phyloP scores from a whole-genome alignment of 2,329 filamentous ascomycete genomes.

The Trichoderma aggressivum region DNA sequence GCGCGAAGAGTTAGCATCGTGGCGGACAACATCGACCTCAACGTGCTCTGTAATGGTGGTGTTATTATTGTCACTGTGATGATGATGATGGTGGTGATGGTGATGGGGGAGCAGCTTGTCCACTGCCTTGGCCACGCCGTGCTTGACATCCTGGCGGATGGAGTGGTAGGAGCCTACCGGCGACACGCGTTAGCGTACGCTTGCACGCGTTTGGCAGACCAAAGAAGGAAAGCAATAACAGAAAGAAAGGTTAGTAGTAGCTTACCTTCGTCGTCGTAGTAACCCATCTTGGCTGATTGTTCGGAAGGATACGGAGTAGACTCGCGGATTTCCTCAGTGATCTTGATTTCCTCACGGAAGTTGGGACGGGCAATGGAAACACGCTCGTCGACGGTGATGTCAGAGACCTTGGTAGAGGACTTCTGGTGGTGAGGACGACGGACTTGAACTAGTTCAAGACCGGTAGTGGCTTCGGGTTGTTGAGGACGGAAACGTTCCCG shows the following conservation, averaged over 20 bases:
- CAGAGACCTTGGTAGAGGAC: constrained; percentile 27
- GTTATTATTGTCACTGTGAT: constrained; percentile 44
- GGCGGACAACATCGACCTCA: constrained; percentile 44
- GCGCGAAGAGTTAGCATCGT: constrained; percentile 21
- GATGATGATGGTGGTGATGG: constrained; percentile 45
- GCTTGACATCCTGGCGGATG: constrained; percentile 42
- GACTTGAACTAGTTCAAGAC: constrained; percentile 2
- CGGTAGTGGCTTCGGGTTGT: constrained; percentile 18
- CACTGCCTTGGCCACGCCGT: constrained; percentile 53
- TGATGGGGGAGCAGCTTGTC: constrained; percentile 51
- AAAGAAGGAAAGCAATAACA: not conserved
- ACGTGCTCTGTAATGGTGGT: constrained; percentile 38
- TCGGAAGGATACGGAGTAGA: constrained; percentile 42
- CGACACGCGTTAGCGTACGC: constrained; percentile 22
- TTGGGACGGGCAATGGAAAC: constrained; percentile 40
- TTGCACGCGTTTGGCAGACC: constrained; percentile 3
- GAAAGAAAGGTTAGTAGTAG: constrained; percentile 13
- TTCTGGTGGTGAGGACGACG: constrained; percentile 21
- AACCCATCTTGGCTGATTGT: constrained; percentile 58
- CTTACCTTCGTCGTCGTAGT: constrained; percentile 63
- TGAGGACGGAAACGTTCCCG: constrained; percentile 48
- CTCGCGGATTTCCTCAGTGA: constrained; percentile 66
- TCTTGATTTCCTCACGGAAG: constrained; percentile 54
- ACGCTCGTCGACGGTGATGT: constrained; percentile 39
- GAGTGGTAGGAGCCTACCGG: constrained; percentile 56